Percentiles rank a stretch among this genome's conserved stretches.
Conservation (phyloP, 2,329 filamentous ascomycete species). For the Gaeumannomyces sp. region DNA sequence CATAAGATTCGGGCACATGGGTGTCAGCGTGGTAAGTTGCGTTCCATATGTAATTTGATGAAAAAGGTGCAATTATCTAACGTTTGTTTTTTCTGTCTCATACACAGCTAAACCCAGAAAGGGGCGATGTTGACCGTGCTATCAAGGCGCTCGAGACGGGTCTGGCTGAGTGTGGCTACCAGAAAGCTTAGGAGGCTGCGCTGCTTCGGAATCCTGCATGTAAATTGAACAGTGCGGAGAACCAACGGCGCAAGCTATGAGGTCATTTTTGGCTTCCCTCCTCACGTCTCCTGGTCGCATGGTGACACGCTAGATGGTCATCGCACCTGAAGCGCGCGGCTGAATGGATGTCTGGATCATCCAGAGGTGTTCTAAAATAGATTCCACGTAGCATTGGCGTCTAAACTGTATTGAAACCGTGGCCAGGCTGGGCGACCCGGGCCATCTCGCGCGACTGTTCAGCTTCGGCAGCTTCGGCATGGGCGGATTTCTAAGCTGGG, state of each 20-base stretch:
- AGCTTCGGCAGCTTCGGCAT: background rate
- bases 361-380: background rate
- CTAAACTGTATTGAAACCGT: background rate
- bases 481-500: background rate
- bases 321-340: background rate
- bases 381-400: background rate
- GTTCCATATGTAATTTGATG: background rate
- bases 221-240: background rate
- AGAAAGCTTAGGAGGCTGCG: conserved; percentile 31
- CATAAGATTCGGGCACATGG: conserved; percentile 96
- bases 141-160: conserved; percentile 70
- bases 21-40: conserved; percentile 69
- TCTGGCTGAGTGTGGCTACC: conserved; percentile 66
- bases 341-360: background rate
- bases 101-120: conserved; percentile 61
- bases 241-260: background rate
- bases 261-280: background rate
- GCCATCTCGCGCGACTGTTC: too few relatives aligned
- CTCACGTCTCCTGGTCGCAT: background rate
- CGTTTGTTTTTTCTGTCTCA: conserved; percentile 17
- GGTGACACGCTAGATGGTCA: background rate
- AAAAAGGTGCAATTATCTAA: conserved; percentile 9
- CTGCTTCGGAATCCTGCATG: background rate
- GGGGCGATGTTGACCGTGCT: conserved; percentile 79
- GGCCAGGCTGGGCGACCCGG: background rate